Percentiles rank a stretch among this genome's conserved stretches.
phyloP scores from a whole-genome alignment of 2,329 filamentous ascomycete genomes.

The Periconia macrospinosa region DNA sequence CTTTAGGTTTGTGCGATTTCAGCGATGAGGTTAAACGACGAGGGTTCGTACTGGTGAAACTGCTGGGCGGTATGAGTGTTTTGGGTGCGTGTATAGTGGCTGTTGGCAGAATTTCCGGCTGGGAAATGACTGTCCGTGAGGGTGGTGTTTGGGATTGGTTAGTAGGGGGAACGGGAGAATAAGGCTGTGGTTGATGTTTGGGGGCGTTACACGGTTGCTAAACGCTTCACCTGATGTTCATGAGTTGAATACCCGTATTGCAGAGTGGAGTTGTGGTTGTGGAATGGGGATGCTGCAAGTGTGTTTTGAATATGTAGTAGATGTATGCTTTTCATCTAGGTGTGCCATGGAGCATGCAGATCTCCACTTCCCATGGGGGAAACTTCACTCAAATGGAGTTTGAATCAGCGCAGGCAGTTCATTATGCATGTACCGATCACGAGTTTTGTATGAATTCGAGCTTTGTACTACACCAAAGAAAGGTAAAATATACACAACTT shows the following conservation, averaged over 20 bases:
- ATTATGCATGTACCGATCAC: too few relatives aligned
- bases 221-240: too few relatives aligned
- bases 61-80: conserved; percentile 73
- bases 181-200: neutral
- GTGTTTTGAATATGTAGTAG: too few relatives aligned
- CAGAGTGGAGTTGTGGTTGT: neutral
- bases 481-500: too few relatives aligned
- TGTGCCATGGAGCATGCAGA: too few relatives aligned
- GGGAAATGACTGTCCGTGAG: conserved; percentile 30
- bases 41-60: conserved; percentile 70
- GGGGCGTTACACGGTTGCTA: neutral
- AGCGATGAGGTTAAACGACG: conserved; percentile 66
- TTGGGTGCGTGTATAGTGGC: conserved; percentile 69
- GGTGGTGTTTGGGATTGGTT: conserved; percentile 32
- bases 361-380: too few relatives aligned
- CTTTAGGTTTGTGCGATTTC: conserved; percentile 74
- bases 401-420: too few relatives aligned
- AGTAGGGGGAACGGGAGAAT: neutral
- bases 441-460: too few relatives aligned
- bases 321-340: too few relatives aligned
- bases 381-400: too few relatives aligned
- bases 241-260: neutral
- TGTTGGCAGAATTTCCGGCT: conserved; percentile 39
- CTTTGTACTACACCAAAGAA: too few relatives aligned
- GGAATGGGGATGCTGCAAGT: neutral